phyloP scores from a whole-genome alignment of 371 early-diverging fungal species.

The Mortierella sp. region DNA sequence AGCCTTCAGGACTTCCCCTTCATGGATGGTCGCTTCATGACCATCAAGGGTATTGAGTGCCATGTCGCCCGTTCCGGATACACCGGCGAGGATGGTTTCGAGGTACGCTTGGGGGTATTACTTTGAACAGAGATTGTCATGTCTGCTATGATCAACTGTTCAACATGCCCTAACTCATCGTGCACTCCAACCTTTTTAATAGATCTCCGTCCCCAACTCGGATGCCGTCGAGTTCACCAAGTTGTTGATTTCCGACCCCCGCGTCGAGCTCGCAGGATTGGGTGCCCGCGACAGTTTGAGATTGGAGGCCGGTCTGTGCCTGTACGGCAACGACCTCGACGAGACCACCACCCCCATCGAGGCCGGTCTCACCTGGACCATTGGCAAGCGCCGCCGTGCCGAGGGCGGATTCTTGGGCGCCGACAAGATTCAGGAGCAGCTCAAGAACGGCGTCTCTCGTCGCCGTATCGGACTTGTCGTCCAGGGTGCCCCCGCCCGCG shows the following conservation, averaged over 20 bases:
- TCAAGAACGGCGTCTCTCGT: constrained; percentile 84
- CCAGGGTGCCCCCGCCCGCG: constrained; percentile 96
- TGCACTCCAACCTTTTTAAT: not conserved
- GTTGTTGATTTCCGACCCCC: constrained; percentile 78
- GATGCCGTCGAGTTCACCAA: constrained; percentile 79
- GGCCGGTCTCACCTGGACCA: constrained; percentile 96
- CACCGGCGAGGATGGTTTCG: constrained; percentile 99
- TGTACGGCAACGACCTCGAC: constrained; percentile 97
- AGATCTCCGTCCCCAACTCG: constrained; percentile 87
- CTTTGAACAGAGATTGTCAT: not conserved
- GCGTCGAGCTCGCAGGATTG: constrained; percentile 94
- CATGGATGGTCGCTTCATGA: constrained; percentile 86
- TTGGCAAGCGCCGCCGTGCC: constrained; percentile 90
- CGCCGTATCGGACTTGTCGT: constrained; percentile 93
- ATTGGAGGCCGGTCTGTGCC: constrained; percentile 96
- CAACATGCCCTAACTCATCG: too few species aligned
- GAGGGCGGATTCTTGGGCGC: constrained; percentile 98
- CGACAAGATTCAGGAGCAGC: constrained; percentile 85
- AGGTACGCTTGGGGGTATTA: constrained; percentile 65
- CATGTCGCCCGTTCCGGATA: constrained; percentile 97
- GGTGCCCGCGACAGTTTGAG: constrained; percentile 96
- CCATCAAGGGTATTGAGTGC: constrained; percentile 83
- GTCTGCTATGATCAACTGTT: not conserved
- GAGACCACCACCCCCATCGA: constrained; percentile 94
- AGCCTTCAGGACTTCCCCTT: constrained; percentile 82